Conservation (phyloP, 768 basidiomycete species). For the Suillus subalutaceus region DNA sequence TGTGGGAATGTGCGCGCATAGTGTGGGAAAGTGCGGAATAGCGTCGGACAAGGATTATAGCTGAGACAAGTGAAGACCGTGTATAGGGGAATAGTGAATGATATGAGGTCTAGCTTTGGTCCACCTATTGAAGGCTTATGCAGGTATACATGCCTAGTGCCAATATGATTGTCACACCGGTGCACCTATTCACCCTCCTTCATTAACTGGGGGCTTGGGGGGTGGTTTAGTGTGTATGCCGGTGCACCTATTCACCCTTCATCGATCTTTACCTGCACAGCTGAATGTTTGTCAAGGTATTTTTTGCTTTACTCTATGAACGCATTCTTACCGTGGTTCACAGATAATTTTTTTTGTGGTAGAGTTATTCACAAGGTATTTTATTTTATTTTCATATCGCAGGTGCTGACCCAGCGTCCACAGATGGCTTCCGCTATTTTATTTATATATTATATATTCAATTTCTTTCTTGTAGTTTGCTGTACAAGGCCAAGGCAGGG, state of each 20-base stretch:
- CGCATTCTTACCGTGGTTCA: neutral
- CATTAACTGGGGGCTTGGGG: neutral
- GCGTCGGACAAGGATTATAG: too few relatives aligned
- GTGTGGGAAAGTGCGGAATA: too few relatives aligned
- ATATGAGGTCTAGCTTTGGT: too few relatives aligned
- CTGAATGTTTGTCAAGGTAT: neutral
- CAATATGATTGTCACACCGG: too few relatives aligned
- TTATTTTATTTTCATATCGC: neutral
- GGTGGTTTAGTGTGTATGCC: neutral
- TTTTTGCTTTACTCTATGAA: neutral
- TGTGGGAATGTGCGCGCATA: too few relatives aligned
- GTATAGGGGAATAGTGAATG: too few relatives aligned
- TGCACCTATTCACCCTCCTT: neutral
- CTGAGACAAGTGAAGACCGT: too few relatives aligned
- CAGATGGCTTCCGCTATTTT: neutral
- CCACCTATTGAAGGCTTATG: too few relatives aligned
- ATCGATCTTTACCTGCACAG: neutral
- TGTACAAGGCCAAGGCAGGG: too few relatives aligned
- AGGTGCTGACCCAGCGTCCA: neutral
- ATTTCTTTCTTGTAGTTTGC: neutral
- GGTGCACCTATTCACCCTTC: neutral
- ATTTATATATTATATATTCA: neutral
- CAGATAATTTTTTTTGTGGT: neutral
- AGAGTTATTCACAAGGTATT: neutral
- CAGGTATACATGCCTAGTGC: too few relatives aligned